Percentiles rank a stretch among this genome's conserved stretches.
These are phyloP conservation scores for Candida dendrica DNA, from an alignment of 805 yeast genomes.

Conservation along the genomic window DNA sequence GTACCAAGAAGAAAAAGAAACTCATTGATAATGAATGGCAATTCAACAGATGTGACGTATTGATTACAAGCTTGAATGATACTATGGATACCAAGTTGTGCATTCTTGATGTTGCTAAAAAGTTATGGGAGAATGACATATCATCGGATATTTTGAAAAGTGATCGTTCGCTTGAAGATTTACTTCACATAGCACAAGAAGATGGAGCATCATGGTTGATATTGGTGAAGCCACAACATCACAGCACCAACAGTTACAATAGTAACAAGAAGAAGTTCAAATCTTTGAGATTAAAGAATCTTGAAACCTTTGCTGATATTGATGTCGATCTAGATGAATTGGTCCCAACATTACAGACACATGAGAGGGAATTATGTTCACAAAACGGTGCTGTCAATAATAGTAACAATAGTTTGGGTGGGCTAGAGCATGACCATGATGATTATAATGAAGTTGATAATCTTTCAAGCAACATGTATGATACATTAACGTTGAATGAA, in stretches of 20 bases:
- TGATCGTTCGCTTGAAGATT: conserved; percentile 53
- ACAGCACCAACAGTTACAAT: conserved; percentile 12
- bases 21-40: conserved; percentile 38
- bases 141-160: conserved; percentile 61
- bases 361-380: conserved; percentile 18
- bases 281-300: conserved; percentile 65
- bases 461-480: conserved; percentile 14
- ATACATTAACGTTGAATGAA: conserved; percentile 22
- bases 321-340: conserved; percentile 74
- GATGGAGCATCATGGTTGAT: conserved; percentile 77
- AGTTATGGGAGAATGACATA: conserved; percentile 72
- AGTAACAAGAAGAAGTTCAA: conserved; percentile 50
- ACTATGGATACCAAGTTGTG: conserved; percentile 52
- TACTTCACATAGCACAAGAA: conserved; percentile 49
- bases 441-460: conserved; percentile 17
- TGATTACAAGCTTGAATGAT: conserved; percentile 64
- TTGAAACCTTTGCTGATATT: conserved; percentile 51
- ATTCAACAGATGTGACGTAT: conserved; percentile 69
- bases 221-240: conserved; percentile 60
- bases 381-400: not conserved
- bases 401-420: conserved; percentile 5
- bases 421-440: conserved; percentile 16
- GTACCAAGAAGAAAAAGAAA: conserved; percentile 26
- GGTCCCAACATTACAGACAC: conserved; percentile 29
- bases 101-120: conserved; percentile 45